Base-by-base conservation (phyloP, 1,284 basidiomycete genomes). In the Marasmius tenuissimus region DNA sequence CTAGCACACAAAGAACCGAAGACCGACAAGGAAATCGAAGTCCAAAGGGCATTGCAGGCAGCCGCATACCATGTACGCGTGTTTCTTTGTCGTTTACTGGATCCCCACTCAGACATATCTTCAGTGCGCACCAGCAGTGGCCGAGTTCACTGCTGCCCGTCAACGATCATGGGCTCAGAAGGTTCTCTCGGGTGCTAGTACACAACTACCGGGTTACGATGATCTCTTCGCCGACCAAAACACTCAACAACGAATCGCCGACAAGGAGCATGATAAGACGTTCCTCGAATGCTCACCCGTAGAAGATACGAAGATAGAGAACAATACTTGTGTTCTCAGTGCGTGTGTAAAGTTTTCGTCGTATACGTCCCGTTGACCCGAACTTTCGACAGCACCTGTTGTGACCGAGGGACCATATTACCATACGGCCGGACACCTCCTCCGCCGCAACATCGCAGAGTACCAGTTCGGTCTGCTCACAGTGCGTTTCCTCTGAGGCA, bases 321-420 rank as follows among this genome's bases (percentile, higher is more conserved):
- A 82, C 63, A 82, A 82, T 62, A 78, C 79, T 2, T 84, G 81
- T 63, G 79, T 84, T 10, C 67, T 77, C 0, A 65, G 72, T 72
- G 45, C 53, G 69, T 68, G 12, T 35, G 38, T n/a, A 2, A 18
- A 3, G 27, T 40, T 12, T 48, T 22, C 39, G 33, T 33, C n/a
- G n/a, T n/a, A n/a, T n/a, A n/a, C n/a, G n/a, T n/a, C n/a, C n/a
- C n/a, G n/a, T 40, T 38, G 33, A 10, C 22, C 48, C 48, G 61
- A 12, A 22, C 45, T 35, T 62, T 39, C 49, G 47, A 67, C 75
- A 63, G 77, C 81, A 2, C 81, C 81, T 14, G 77, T 79, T 58
- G 78, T 80, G 1, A 83, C 81, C 0, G 80, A 83, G 63, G 81
- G 82, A 0, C 81, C 82, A 0, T 84, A 84, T 65, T 81, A 82